Base-by-base conservation (phyloP, 805 yeast species). In the Ogataea methylovora region DNA sequence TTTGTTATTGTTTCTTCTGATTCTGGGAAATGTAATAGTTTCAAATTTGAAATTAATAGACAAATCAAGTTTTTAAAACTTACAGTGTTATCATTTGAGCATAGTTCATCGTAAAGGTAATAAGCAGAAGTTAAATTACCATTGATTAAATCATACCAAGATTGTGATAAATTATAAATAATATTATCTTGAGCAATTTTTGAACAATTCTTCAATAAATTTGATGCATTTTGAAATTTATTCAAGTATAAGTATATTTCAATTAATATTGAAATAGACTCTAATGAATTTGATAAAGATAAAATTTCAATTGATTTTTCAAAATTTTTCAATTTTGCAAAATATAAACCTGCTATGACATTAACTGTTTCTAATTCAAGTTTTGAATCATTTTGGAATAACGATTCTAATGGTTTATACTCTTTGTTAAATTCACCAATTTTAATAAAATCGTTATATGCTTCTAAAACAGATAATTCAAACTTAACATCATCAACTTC, bases 41-140 rank as follows among this genome's bases (percentile, higher is more conserved):
- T 86, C 47, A 88, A 60, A 41, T 88, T 86, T 39, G 87, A 67
- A 9, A 78, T 81, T 29, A 86, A 70, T 49, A 86, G 73, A 26
- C 82, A 79, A 24, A 73, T 49, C 45, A 82, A 69, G 13, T 73
- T 61, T 45, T 72, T 71, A 14, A 49, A 29, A 8, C 52, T 45
- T 50, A 67, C 63, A 19, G 69, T 58, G 23, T 62, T 54, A 31
- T 69, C 65, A 23, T 74, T 70, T 39, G 82, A 77, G 28, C 86
- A 67, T 37, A 83, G 65, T 60, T 90, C 98, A 58, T 90, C 97
- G 54, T 70, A 83, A 51, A 81, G 79, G 53, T 78, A 82, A 56
- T 70, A 69, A 15, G 49, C 47, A 12, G 58, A 36, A 8, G 52
- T 44, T 38, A 61, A 71, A 42, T 63, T 56, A 29, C 67, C 70